Conservation (phyloP, 257 asterid species). For the Echites panduratus region DNA sequence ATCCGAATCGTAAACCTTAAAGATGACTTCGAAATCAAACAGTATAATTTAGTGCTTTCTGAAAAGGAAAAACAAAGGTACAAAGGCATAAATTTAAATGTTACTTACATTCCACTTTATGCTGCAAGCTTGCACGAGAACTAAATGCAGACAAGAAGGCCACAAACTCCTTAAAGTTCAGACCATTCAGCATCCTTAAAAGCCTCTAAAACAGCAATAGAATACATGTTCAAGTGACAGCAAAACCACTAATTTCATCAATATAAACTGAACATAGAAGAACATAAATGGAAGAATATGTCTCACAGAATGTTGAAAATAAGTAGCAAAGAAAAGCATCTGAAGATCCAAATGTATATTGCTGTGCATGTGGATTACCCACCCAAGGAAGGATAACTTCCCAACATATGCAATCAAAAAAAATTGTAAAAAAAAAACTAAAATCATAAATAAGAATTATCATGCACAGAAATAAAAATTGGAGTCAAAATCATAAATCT, state of each 20-base stretch:
- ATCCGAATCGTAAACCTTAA: slow-evolving; percentile 72
- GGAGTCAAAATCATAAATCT: background rate
- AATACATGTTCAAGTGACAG: slow-evolving; percentile 9
- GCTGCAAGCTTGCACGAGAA: slow-evolving; percentile 57
- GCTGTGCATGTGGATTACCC: background rate
- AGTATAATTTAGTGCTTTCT: background rate
- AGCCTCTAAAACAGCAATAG: slow-evolving; percentile 46
- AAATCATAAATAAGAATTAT: background rate
- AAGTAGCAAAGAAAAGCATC: background rate
- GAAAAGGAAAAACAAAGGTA: background rate
- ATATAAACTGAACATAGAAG: background rate
- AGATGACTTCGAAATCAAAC: slow-evolving; percentile 43
- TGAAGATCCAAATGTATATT: background rate
- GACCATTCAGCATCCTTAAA: slow-evolving; percentile 82
- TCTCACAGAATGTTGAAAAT: background rate
- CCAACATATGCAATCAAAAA: background rate
- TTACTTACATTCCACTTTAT: slow-evolving; percentile 65
- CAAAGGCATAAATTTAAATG: background rate
- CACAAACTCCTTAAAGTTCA: slow-evolving; percentile 86
- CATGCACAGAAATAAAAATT: background rate
- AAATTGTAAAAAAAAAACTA: background rate
- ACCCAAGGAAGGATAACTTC: background rate
- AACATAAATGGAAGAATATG: background rate
- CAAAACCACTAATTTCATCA: slow-evolving; percentile 1
- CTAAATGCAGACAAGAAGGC: slow-evolving; percentile 81